Evolutionary conservation across 352 stramenopile genomes (phyloP), one percentile per base, ranked within the genome.

Genomic region (Globisporangium paddicum): DNA sequence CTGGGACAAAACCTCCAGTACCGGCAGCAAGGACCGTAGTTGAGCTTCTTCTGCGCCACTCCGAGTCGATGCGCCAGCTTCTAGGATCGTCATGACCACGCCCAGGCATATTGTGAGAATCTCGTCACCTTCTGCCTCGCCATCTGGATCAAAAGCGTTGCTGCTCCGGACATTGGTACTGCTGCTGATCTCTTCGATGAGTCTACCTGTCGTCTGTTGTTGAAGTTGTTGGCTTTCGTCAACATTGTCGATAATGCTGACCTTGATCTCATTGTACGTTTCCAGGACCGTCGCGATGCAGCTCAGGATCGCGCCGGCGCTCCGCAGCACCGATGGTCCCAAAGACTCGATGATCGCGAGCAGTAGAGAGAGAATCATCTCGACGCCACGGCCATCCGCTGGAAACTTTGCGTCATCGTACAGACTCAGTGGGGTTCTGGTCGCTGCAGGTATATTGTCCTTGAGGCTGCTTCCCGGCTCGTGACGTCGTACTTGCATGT

Each of bases 51-150:
- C 86, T 0, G 52, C 34, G 2, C 76, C 65, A 16, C 66, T 76
- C 10, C 86, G 80, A 16, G 58, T 63, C 0, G 68, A 62, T 0
- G 75, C 73, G 0, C 86, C 86, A 21, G 77, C 82, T 52, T 95
- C 82, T 1, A 95, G 53, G 38, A 95, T 93, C 9, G 86, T 95
- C 62, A 85, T 78, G 2, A 92, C 58, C 30, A 95, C 67, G 0
- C 86, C 82, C 2, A 95, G 64, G 60, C 80, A 89, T n/a, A 95
- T 78, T 3, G 73, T 87, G 50, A 95, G 47, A 7, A 95, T 85
- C 41, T 93, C 86, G 21, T 79, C 72, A 11, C 69, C 73, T 21
- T 83, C 77, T 58, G 78, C 74, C 5, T 86, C 72, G 11, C 77
- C 67, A 28, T 82, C 69, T 5, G 47, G 1, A 11, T 28, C 47